These are phyloP conservation scores for Hylodesmum podocarpum DNA, from an alignment of 306 rosid species.

Conservation along the genomic window DNA sequence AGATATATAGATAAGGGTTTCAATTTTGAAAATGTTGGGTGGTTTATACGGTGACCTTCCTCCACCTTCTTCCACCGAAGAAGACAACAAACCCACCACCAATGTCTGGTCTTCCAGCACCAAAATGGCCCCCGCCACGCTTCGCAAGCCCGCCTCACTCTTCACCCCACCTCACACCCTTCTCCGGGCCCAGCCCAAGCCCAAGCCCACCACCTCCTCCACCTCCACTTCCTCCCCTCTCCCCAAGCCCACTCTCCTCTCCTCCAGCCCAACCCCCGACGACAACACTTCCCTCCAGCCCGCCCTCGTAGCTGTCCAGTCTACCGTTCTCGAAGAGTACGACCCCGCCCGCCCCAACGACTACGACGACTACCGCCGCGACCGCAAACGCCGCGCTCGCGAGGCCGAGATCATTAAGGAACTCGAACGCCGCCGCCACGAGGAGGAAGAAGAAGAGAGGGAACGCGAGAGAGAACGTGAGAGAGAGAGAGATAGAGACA, in stretches of 20 bases:
- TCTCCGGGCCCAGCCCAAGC: slow-evolving; percentile 59
- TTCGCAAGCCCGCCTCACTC: slow-evolving; percentile 74
- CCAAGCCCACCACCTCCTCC: slow-evolving; percentile 40
- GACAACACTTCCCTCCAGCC: slow-evolving; percentile 51
- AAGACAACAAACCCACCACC: slow-evolving; percentile 80
- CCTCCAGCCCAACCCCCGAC: slow-evolving; percentile 19
- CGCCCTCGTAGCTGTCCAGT: slow-evolving; percentile 81
- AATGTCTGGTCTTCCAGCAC: slow-evolving; percentile 92
- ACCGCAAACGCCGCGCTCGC: slow-evolving; percentile 72
- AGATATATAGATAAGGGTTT: too few relatives aligned
- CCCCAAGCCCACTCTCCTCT: slow-evolving; percentile 19
- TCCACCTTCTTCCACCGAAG: slow-evolving; percentile 93
- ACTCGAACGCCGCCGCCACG: slow-evolving; percentile 69
- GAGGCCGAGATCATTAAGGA: slow-evolving; percentile 83
- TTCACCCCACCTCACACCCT: slow-evolving; percentile 74
- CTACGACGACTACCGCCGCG: slow-evolving; percentile 87
- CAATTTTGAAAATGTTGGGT: slow-evolving; percentile 62
- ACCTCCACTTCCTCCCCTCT: too few relatives aligned
- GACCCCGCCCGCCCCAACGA: slow-evolving; percentile 96
- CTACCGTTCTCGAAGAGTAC: slow-evolving; percentile 84
- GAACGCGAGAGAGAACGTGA: slow-evolving; percentile 46
- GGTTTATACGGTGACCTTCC: slow-evolving; percentile 98
- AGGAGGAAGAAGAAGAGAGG: slow-evolving; percentile 49
- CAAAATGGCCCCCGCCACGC: slow-evolving; percentile 96
- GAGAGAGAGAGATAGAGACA: slow-evolving; percentile 38